Base-by-base conservation (phyloP, 192 early-diverging fungal genomes). In the Funneliformis mosseae region DNA sequence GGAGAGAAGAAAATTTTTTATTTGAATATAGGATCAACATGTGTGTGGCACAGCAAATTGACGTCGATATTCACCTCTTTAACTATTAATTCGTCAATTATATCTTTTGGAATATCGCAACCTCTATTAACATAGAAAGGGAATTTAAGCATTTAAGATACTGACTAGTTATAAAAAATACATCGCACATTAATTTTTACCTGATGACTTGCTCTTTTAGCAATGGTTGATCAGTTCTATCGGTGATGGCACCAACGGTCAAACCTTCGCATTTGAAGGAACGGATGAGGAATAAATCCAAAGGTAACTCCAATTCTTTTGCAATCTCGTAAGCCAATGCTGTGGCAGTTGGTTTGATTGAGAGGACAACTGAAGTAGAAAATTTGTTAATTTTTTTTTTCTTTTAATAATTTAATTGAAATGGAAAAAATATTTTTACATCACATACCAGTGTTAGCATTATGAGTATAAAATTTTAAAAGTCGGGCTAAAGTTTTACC, bases 201-300 rank as follows among this genome's bases (percentile, higher is more conserved):
- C 77, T 64, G 18, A 78, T 68, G 27, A 78, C 68, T 45, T 78
- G 77, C 4, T 78, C 64, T 18, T 78, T 78, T 50, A 68, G 39
- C 27, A 78, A 27, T 14, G 59, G 50, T 18, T 66, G 21, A 28
- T 64, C 63, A 18, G 63, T 27, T 27, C 27, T 45, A 23, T 78
- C 46, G 12, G 63, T 45, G 14, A 78, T 68, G 8, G 77, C 77
- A 11, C 77, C 77, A 68, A 67, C 27, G 27, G 77, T 78, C 77
- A 66, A 27, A 8, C 48, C 77, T 38, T 68, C 2, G 10, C 27
- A 48, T 78, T 78, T 39, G 2, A 78, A 61, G 21, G 60, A 62
- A 25, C 48, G 42, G 16, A 78, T 50, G 48, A 78, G 61, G 12
- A 78, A 78, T 9, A 78, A 38, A 48, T 67, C 77, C 4, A 78